A percentile compares a stretch with the other conserved stretches of the same genome.
Conservation (phyloP, 306 rosid genomes). For the Cucumis hystrix region DNA sequence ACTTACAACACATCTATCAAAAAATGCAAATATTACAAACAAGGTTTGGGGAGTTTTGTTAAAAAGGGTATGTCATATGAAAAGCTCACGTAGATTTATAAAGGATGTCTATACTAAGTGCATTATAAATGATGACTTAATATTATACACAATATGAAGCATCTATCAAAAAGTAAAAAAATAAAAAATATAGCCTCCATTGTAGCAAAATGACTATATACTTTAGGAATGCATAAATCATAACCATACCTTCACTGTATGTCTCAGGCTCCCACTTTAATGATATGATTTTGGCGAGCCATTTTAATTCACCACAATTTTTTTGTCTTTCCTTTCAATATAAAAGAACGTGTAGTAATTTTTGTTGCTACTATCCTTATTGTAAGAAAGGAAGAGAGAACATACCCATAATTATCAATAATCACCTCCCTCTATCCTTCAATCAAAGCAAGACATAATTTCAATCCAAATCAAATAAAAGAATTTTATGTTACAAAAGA, state of each 20-base stretch:
- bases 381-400: not conserved
- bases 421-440: not conserved
- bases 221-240: not conserved
- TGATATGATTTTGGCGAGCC: not conserved
- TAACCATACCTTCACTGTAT: not conserved
- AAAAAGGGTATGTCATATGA: not conserved
- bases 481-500: not conserved
- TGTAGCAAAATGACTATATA: too few relatives aligned
- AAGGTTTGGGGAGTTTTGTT: not conserved
- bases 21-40: not conserved
- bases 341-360: too few relatives aligned
- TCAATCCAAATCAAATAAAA: too few relatives aligned
- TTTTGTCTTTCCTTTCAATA: not conserved
- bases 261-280: not conserved
- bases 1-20: not conserved
- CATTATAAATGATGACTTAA: too few relatives aligned
- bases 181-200: not conserved
- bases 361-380: not conserved
- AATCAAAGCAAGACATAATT: not conserved
- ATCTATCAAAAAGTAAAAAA: too few relatives aligned
- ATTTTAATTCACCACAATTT: not conserved
- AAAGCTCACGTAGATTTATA: not conserved
- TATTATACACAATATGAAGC: not conserved
- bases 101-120: too few relatives aligned
- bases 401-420: not conserved